Conservation (phyloP, 306 rosid species). For the Echinosophora koreensis region DNA sequence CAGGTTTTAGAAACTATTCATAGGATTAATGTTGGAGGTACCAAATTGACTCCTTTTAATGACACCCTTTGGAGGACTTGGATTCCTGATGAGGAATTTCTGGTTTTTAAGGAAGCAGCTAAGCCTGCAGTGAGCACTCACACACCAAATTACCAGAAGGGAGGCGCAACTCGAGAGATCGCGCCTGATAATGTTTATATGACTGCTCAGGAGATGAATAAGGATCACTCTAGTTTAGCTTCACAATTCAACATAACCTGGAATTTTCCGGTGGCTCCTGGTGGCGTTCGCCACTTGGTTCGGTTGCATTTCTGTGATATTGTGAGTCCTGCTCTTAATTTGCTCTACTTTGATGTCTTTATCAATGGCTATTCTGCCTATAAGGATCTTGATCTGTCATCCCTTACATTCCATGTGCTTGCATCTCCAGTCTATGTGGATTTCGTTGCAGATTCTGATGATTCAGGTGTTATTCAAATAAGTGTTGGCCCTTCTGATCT, state of each 20-base stretch:
- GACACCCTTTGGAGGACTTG: slow-evolving; percentile 93
- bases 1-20: slow-evolving; percentile 77
- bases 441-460: slow-evolving; percentile 73
- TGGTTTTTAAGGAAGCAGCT: slow-evolving; percentile 69
- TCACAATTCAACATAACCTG: slow-evolving; percentile 78
- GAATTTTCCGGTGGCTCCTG: slow-evolving; percentile 61
- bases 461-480: slow-evolving; percentile 60
- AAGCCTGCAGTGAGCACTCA: slow-evolving; percentile 55
- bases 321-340: slow-evolving; percentile 66
- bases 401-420: slow-evolving; percentile 60
- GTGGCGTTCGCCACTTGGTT: slow-evolving; percentile 63
- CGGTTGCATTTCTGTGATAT: slow-evolving; percentile 89
- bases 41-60: slow-evolving; percentile 75
- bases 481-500: slow-evolving; percentile 86
- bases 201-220: slow-evolving; percentile 84
- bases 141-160: slow-evolving; percentile 71
- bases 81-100: slow-evolving; percentile 78
- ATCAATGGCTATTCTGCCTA: slow-evolving; percentile 74
- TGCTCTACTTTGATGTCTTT: slow-evolving; percentile 77
- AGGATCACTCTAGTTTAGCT: slow-evolving; percentile 49
- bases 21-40: slow-evolving; percentile 91
- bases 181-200: slow-evolving; percentile 85
- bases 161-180: slow-evolving; percentile 70
- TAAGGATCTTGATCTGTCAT: slow-evolving; percentile 75
- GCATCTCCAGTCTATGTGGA: slow-evolving; percentile 80